Conservation (phyloP, 768 basidiomycete species). For the Phylloporus sp. region DNA sequence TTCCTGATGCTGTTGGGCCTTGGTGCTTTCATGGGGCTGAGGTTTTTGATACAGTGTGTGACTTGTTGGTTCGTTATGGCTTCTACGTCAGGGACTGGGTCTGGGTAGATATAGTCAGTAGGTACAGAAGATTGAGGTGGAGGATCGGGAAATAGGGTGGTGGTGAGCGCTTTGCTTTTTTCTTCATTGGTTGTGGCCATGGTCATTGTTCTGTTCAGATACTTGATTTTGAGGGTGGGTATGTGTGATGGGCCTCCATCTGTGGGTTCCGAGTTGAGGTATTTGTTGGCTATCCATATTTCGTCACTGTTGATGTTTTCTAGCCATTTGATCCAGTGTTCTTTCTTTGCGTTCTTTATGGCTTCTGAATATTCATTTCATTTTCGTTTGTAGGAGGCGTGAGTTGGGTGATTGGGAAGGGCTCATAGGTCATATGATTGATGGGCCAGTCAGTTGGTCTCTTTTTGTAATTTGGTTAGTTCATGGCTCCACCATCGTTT, state of each 20-base stretch:
- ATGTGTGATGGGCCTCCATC: not conserved
- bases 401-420: too few relatives aligned
- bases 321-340: conserved; percentile 10
- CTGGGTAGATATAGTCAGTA: not conserved
- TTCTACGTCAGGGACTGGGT: not conserved
- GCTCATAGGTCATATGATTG: too few relatives aligned
- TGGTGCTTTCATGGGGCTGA: not conserved
- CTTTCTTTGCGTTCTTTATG: conserved; percentile 1
- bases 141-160: not conserved
- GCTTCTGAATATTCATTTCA: not conserved
- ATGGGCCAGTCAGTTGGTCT: too few relatives aligned
- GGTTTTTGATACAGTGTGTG: not conserved
- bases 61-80: not conserved
- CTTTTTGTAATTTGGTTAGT: too few relatives aligned
- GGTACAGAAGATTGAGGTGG: not conserved
- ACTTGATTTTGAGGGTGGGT: conserved; percentile 16
- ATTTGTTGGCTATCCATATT: conserved; percentile 6
- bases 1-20: too few relatives aligned
- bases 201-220: too few relatives aligned
- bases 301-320: not conserved
- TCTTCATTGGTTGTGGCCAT: not conserved
- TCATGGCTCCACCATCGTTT: not conserved
- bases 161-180: not conserved
- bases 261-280: not conserved
- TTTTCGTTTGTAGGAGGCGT: not conserved